A percentile compares a stretch with the other conserved stretches of the same genome.
These are phyloP conservation scores for Bolboschoenus planiculmis DNA, from an alignment of 176 grass and related monocot genomes.

Conservation along the genomic window DNA sequence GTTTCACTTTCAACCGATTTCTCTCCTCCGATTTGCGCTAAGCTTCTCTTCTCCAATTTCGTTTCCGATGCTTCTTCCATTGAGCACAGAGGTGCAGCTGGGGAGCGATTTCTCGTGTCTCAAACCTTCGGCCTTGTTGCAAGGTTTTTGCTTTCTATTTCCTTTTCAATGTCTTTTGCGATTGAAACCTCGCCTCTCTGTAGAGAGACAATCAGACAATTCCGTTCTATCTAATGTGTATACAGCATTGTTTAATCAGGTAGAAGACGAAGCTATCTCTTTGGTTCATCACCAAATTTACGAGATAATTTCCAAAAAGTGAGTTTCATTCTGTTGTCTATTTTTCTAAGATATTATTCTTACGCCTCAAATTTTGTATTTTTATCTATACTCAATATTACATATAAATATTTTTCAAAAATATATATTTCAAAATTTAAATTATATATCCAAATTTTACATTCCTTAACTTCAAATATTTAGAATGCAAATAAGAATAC, in stretches of 20 bases:
- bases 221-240: background rate
- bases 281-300: background rate
- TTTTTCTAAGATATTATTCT: background rate
- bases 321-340: background rate
- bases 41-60: background rate
- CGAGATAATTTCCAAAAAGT: conserved; percentile 5
- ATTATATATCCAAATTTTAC: too few relatives aligned
- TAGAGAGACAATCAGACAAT: background rate
- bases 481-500: too few relatives aligned
- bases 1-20: background rate
- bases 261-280: background rate
- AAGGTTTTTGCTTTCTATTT: background rate
- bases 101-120: background rate
- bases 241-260: conserved; percentile 2
- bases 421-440: too few relatives aligned
- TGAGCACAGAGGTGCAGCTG: background rate
- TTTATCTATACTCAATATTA: too few relatives aligned
- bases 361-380: too few relatives aligned
- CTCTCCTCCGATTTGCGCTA: background rate
- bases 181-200: too few relatives aligned
- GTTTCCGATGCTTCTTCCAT: conserved; percentile 8
- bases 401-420: too few relatives aligned
- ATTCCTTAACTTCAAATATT: too few relatives aligned
- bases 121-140: background rate
- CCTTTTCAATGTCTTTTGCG: too few relatives aligned